phyloP scores from a whole-genome alignment of 2,329 filamentous ascomycete species.

The Tolypocladium inflatum region DNA sequence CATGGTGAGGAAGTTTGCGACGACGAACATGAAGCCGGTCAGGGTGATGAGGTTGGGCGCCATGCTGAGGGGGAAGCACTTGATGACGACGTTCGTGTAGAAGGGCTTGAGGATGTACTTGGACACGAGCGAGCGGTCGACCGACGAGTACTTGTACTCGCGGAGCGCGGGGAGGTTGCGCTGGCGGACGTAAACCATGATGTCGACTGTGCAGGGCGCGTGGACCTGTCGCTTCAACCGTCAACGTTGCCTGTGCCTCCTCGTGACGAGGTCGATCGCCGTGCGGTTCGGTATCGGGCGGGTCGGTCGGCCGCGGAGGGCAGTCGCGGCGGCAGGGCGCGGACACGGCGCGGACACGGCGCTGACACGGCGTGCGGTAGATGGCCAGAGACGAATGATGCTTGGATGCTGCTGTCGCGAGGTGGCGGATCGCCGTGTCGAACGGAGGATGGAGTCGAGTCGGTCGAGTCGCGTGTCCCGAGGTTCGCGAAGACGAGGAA shows the following conservation, averaged over 20 bases:
- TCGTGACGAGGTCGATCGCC: background rate
- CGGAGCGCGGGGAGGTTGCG: conserved; percentile 79
- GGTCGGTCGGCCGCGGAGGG: background rate
- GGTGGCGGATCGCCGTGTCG: background rate
- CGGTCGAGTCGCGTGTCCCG: background rate
- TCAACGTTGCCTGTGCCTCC: background rate
- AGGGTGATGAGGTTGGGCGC: conserved; percentile 83
- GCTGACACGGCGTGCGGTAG: background rate
- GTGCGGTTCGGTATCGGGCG: background rate
- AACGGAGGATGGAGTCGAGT: background rate
- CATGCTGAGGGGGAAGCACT: conserved; percentile 92
- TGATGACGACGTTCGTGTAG: conserved; percentile 90
- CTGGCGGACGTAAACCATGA: conserved; percentile 93
- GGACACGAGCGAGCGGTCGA: conserved; percentile 84
- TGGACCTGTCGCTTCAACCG: background rate
- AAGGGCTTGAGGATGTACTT: conserved; percentile 96
- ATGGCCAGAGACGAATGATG: background rate
- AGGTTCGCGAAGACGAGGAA: background rate
- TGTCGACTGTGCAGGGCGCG: conserved; percentile 9
- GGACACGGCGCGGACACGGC: no score
- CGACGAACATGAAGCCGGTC: conserved; percentile 80
- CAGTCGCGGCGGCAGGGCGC: background rate
- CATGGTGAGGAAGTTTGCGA: conserved; percentile 81
- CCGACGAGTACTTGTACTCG: conserved; percentile 89
- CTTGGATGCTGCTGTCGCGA: background rate